Evolutionary conservation across 352 stramenopile species (phyloP).

Genomic region (Phytophthora hibernalis): DNA sequence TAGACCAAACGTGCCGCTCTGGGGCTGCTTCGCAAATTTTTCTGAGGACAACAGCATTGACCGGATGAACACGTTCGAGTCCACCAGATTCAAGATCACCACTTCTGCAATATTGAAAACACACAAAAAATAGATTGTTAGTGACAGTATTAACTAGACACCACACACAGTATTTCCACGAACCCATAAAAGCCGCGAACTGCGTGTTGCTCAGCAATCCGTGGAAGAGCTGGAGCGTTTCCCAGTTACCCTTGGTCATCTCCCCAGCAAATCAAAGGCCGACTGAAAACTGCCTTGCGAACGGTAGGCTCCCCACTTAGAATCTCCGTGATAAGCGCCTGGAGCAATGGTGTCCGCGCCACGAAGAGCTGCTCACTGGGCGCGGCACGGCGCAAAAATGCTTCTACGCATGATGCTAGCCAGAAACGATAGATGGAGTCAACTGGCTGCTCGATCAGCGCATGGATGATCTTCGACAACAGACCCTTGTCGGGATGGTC

Average conservation of each 20-base stretch:
- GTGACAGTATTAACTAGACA: conserved; percentile 10
- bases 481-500: conserved; percentile 83
- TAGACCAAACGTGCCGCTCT: conserved; percentile 48
- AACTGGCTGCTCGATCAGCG: conserved; percentile 90
- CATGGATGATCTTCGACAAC: conserved; percentile 91
- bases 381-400: conserved; percentile 91
- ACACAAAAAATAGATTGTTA: conserved; percentile 15
- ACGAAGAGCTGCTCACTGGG: conserved; percentile 93
- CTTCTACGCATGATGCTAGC: conserved; percentile 96
- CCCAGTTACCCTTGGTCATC: conserved; percentile 94
- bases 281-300: conserved; percentile 94
- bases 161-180: conserved; percentile 20
- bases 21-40: conserved; percentile 62
- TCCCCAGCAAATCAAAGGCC: conserved; percentile 96
- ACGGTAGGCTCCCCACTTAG: conserved; percentile 82
- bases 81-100: conserved; percentile 94
- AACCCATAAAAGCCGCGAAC: conserved; percentile 92
- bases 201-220: conserved; percentile 84
- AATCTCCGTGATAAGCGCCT: conserved; percentile 90
- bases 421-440: conserved; percentile 97
- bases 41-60: conserved; percentile 89
- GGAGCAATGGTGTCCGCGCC: conserved; percentile 86
- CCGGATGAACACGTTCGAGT: conserved; percentile 97
- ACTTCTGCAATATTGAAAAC: conserved; percentile 63
- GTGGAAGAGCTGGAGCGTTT: conserved; percentile 92